A percentile compares a stretch with the other conserved stretches of the same genome.
Evolutionary conservation across 2,329 filamentous ascomycete species (phyloP).

Genomic region (Dactylonectria estremocensis): DNA sequence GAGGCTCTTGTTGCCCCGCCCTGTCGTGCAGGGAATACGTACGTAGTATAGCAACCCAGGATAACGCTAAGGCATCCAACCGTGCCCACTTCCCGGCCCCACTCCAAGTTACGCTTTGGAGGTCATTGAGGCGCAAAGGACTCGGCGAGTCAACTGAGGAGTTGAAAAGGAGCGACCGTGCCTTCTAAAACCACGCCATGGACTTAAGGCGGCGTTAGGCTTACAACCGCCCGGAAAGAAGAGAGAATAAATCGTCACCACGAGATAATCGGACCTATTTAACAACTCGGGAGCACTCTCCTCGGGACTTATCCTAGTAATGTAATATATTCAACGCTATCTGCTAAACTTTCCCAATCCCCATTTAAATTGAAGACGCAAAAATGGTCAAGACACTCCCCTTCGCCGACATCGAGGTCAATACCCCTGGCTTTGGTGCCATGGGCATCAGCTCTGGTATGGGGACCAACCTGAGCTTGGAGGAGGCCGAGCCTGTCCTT

Average conservation of each 20-base stretch:
- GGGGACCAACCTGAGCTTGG: constrained; percentile 3
- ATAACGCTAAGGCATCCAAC: constrained; percentile 1
- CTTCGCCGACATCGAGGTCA: background rate
- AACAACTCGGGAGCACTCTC: constrained; percentile 2
- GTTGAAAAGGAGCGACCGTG: constrained; percentile 1
- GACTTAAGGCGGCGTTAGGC: constrained; percentile 4
- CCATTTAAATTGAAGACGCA: background rate
- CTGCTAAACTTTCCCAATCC: background rate
- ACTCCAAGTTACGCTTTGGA: constrained; percentile 1
- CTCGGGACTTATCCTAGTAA: background rate
- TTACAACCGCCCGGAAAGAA: constrained; percentile 3
- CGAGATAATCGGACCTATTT: background rate
- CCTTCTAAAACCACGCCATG: background rate
- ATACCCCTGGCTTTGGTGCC: constrained; percentile 3
- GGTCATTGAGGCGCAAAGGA: background rate
- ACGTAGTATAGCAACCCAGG: background rate
- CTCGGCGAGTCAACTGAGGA: background rate
- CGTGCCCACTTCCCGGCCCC: constrained; percentile 1
- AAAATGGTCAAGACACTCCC: constrained; percentile 1
- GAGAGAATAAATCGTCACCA: background rate
- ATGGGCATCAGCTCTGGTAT: constrained; percentile 3
- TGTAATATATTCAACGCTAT: background rate
- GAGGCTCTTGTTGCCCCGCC: background rate
- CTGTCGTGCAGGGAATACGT: constrained; percentile 1
- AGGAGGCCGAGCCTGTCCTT: background rate